Conservation (phyloP, 148 eudicot genomes). For the Suaeda aralocaspica region DNA sequence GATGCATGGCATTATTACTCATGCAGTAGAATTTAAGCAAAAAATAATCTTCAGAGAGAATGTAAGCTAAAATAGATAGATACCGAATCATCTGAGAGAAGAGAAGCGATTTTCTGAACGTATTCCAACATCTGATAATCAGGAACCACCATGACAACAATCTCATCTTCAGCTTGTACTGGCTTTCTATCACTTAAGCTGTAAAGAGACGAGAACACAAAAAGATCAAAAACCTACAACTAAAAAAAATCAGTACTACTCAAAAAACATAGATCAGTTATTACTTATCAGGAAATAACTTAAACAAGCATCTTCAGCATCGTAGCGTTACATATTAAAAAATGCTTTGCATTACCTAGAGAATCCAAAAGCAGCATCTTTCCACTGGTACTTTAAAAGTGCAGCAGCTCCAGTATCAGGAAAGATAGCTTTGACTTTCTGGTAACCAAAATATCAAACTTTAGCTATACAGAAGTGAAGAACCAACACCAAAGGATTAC, state of each 20-base stretch:
- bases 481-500: not conserved
- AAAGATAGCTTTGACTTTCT: conserved; percentile 92
- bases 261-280: not conserved
- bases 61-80: conserved; percentile 27
- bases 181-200: conserved; percentile 98
- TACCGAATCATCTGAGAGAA: conserved; percentile 94
- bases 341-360: conserved; percentile 51
- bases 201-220: conserved; percentile 18
- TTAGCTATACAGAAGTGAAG: conserved; percentile 11
- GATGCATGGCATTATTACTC: not conserved
- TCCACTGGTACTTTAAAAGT: conserved; percentile 82
- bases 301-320: not conserved
- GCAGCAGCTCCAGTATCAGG: conserved; percentile 99
- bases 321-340: not conserved
- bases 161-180: conserved; percentile 78
- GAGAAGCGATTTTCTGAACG: conserved; percentile 70
- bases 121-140: conserved; percentile 94
- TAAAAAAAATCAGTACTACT: not conserved
- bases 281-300: conserved; percentile 1
- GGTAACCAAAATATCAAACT: conserved; percentile 23
- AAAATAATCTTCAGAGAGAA: not conserved
- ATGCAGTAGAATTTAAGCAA: not conserved
- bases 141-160: conserved; percentile 94
- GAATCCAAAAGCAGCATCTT: conserved; percentile 82
- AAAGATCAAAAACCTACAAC: not conserved